Base-by-base conservation (phyloP, 2,329 filamentous ascomycete genomes). In the Aspergillus bombycis region DNA sequence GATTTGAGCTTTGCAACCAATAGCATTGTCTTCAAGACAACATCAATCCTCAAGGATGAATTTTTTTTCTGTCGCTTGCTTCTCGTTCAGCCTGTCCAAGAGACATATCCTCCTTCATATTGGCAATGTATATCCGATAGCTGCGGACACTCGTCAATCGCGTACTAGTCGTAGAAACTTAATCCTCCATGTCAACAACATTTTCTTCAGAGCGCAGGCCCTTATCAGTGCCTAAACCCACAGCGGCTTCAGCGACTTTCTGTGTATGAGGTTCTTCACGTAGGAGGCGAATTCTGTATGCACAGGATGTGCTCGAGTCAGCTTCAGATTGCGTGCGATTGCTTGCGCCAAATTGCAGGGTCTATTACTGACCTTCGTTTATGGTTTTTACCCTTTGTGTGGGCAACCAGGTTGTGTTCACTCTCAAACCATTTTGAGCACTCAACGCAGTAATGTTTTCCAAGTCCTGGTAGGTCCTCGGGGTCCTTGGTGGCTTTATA, bases 371-470 rank as follows among this genome's bases (percentile, higher is more conserved):
- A 93, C 92, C 91, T 91, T 83, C 93, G 88, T 86, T 94, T 97
- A 81, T 99, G 95, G 68, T 92, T 92, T 81, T 97, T 99, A 71
- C 92, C 93, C 78, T 91, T 92, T 62, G 84, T 84, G 80, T 99
- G 95, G 32, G 87, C 84, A 41, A 85, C 83, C 62, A 96, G 82
- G 71, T 92, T 96, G 71, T 86, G 79, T 69, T 95, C 91, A 57
- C 89, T 91, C 78, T 98, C 94, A 77, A 96, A 98, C 90, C 92
- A 98, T 82, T 96, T 98, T 67, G 95, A 91, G 78, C 95, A 99
- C 79, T 97, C 91, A 19, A 91, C 84, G 78, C 95, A 99, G 79
- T 97, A 98, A 77, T 89, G 89, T 71, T 88, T 85, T 30, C 95
- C 95, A 56, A 97, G 84, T 0, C 89, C 94, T 3, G 95, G 95